A percentile compares a stretch with the other conserved stretches of the same genome.
Conservation (phyloP, 1,139 yeast species). For the Diutina sp. region DNA sequence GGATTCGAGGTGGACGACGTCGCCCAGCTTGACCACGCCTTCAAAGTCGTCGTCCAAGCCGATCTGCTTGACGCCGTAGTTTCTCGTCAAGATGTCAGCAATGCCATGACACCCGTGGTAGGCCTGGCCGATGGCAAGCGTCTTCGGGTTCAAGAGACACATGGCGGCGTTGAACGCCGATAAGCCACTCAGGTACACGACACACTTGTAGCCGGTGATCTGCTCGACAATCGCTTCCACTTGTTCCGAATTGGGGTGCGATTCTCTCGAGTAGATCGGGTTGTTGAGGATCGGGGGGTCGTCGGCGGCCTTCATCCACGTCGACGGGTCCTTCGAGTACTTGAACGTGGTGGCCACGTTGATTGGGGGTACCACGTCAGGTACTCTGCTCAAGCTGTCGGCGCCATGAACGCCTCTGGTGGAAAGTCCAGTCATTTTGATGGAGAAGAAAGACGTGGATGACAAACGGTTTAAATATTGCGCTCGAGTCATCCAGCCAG, state of each 20-base stretch:
- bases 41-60: slow-evolving; percentile 29
- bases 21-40: slow-evolving; percentile 31
- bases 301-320: slow-evolving; percentile 24
- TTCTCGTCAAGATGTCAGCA: slow-evolving; percentile 47
- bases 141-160: slow-evolving; percentile 60
- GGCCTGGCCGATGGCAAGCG: slow-evolving; percentile 63
- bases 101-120: slow-evolving; percentile 80
- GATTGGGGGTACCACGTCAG: slow-evolving; percentile 69
- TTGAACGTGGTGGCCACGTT: slow-evolving; percentile 70
- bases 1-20: slow-evolving; percentile 71
- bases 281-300: slow-evolving; percentile 4
- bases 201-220: slow-evolving; percentile 44
- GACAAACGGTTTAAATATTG: too few relatives aligned
- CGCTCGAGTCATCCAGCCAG: too few relatives aligned
- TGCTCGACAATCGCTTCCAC: slow-evolving; percentile 48
- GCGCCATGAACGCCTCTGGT: slow-evolving; percentile 55
- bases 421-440: slow-evolving; percentile 28
- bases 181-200: slow-evolving; percentile 62
- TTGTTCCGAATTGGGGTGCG: slow-evolving; percentile 60
- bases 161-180: slow-evolving; percentile 73
- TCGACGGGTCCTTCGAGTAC: slow-evolving; percentile 46
- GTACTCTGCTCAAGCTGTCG: slow-evolving; percentile 27
- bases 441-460: background rate
- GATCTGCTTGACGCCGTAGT: slow-evolving; percentile 42
- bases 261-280: slow-evolving; percentile 49